Base-by-base conservation (phyloP, 2,329 filamentous ascomycete genomes). In the Fusarium coicis region DNA sequence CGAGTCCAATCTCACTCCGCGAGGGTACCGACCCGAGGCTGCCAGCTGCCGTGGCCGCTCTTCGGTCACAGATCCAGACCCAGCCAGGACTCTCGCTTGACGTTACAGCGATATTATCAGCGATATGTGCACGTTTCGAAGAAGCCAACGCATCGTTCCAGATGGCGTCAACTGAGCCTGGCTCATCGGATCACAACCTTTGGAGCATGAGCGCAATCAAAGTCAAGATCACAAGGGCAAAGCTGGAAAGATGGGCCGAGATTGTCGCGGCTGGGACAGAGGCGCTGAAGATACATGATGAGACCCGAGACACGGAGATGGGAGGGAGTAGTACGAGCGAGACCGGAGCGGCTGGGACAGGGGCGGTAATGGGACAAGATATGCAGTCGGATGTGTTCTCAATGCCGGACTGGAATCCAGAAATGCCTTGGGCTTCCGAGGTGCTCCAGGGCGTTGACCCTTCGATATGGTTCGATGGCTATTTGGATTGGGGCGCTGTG, bases 121-220 rank as follows among this genome's bases (percentile, higher is more conserved):
- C 79, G 0, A 79, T 88, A 11, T 83, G 80, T 18, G 75, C 79
- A 1, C 82, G 83, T 3, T 85, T 87, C 23, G 85, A 88, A 36
- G 80, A 85, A 44, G 83, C 82, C 23, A 84, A 83, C 55, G 78
- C 79, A 4, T 77, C 80, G 0, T 79, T 85, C 18, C 79, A 81
- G 5, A 75, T 78, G 4, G 73, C 76, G 0, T 78, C 81, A 5
- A 72, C 78, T 0, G 80, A 83, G 11, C 67, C 76, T 0, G 82
- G 77, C n/a, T 76, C 74, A 1, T 80, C 80, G 59, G 82, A 85
- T 16, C 83, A 84, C 57, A 86, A 85, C 52, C 74, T 87, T 0
- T 88, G 86, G 86, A 85, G 84, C 10, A 78, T 87, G 69, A 84
- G 84, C 0, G 83, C 86, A 0, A 81, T 84, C 42, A 87, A 87